Evolutionary conservation across 2,329 filamentous ascomycete genomes (phyloP).

Genomic region (Apiospora malaysiana): DNA sequence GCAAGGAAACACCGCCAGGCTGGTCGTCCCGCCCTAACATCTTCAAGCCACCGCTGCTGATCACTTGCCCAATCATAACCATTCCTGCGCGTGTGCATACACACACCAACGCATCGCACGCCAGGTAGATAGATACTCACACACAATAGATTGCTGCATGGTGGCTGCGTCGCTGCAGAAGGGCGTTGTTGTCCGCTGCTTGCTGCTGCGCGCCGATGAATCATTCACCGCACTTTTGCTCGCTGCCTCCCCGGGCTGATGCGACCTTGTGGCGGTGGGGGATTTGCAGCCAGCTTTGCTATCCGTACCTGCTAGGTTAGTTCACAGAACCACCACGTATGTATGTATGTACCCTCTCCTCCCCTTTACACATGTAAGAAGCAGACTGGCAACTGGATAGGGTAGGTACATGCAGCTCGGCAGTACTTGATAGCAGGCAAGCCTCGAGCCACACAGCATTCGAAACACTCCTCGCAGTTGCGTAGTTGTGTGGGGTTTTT

Average conservation of each 20-base stretch:
- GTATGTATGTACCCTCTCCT: neutral
- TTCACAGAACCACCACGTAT: no score
- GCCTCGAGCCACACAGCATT: neutral
- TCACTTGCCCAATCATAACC: neutral
- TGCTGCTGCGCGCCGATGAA: slow-evolving; percentile 3
- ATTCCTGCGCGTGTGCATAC: neutral
- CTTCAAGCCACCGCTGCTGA: neutral
- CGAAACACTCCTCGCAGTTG: neutral
- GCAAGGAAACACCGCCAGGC: slow-evolving; percentile 1
- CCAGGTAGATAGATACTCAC: neutral
- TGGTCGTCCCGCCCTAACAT: slow-evolving; percentile 14
- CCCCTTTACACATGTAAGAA: neutral
- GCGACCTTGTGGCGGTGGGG: slow-evolving; percentile 10
- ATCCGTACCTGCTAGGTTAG: no score
- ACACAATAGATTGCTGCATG: neutral
- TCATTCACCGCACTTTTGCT: slow-evolving; percentile 21
- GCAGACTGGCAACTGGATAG: no score
- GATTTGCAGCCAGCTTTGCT: neutral
- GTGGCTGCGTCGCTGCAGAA: slow-evolving; percentile 12
- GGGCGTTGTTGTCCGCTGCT: neutral
- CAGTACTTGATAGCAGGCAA: neutral
- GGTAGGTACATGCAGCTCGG: no score
- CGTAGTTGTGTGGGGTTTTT: neutral
- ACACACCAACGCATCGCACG: neutral
- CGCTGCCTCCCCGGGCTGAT: slow-evolving; percentile 9